Base-by-base conservation (phyloP, 2,329 filamentous ascomycete species). In the Cladosporium sp. region DNA sequence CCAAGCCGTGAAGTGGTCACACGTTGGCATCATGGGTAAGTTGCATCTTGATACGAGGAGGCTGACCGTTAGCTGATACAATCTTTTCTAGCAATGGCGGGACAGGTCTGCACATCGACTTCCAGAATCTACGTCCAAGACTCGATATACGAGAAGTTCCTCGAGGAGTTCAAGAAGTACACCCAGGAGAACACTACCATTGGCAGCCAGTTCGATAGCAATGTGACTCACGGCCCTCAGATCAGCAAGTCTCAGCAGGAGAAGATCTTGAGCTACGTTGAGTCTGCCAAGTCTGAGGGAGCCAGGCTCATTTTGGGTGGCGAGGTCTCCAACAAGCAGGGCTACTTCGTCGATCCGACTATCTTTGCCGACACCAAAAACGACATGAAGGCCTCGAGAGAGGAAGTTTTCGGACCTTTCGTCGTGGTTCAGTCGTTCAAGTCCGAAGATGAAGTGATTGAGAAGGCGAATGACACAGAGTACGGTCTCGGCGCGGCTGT, bases 211-310 rank as follows among this genome's bases (percentile, higher is more conserved):
- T 92, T 92, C 76, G 83, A 84, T 5, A 85, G 89, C 71, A 82
- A 81, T 47, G 92, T 90, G 0, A 90, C 88, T 80, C 90, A 92
- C 74, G 91, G 91, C 0, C 91, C 91, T 0, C 90, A 92, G 74
- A 86, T 92, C 57, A 90, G 88, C 7, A 89, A 89, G 75, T 77
- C 82, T 6, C 90, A 93, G 74, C 90, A 89, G 72, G 89, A 92
- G 62, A 83, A 87, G 49, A 85, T 94, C 1, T 80, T 93, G 36
- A 83, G 83, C 0, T 94, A 90, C 75, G 87, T 93, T 55, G 86
- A 92, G 64, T 74, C 83, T 6, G 91, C 89, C 21, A 90, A 90
- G 24, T 65, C 63, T 10, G 72, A 74, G 60, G 74, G 72, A 24
- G 74, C 73, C n/a, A 72, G 64, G 10, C 65, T 75, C 1, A 70